Percentiles rank a stretch among this genome's conserved stretches.
These are phyloP conservation scores for Sergeia podlipaevii DNA, from an alignment of 208 protist species.

Conservation along the genomic window DNA sequence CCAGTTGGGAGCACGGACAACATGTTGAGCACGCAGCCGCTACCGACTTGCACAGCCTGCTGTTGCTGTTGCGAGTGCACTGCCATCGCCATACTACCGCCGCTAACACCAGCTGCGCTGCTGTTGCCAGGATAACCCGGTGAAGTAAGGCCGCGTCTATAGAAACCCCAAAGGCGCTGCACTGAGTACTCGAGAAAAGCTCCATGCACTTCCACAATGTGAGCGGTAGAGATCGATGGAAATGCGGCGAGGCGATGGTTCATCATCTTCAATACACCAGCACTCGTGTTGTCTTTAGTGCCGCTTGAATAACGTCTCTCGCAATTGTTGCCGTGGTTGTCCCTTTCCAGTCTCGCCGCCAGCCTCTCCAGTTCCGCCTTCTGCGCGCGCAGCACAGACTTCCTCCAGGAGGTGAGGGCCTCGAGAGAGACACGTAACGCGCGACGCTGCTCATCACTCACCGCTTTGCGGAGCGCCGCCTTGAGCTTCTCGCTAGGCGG, in stretches of 20 bases:
- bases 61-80: conserved; percentile 15
- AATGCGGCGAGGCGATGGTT: conserved; percentile 3
- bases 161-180: conserved; percentile 37
- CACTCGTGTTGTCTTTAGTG: background rate
- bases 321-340: background rate
- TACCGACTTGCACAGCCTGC: too few relatives aligned
- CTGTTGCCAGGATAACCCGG: too few relatives aligned
- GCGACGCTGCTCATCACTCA: conserved; percentile 25
- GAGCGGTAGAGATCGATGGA: background rate
- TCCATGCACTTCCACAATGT: conserved; percentile 27
- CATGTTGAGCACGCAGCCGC: conserved; percentile 25
- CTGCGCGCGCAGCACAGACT: background rate
- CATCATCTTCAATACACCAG: background rate
- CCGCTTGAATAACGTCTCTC: background rate
- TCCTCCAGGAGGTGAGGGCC: conserved; percentile 2
- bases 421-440: conserved; percentile 24
- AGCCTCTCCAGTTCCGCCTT: conserved; percentile 2
- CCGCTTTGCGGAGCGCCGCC: conserved; percentile 21
- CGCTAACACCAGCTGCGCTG: too few relatives aligned
- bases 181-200: conserved; percentile 50
- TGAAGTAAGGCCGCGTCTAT: conserved; percentile 28
- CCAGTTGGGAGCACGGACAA: conserved; percentile 37
- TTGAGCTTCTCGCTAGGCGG: conserved; percentile 41
- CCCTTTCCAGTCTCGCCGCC: background rate
- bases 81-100: too few relatives aligned